Percentiles rank a stretch among this genome's conserved stretches.
phyloP scores from a whole-genome alignment of 2,329 filamentous ascomycete species.

The Lasiodiplodia hormozganensis region DNA sequence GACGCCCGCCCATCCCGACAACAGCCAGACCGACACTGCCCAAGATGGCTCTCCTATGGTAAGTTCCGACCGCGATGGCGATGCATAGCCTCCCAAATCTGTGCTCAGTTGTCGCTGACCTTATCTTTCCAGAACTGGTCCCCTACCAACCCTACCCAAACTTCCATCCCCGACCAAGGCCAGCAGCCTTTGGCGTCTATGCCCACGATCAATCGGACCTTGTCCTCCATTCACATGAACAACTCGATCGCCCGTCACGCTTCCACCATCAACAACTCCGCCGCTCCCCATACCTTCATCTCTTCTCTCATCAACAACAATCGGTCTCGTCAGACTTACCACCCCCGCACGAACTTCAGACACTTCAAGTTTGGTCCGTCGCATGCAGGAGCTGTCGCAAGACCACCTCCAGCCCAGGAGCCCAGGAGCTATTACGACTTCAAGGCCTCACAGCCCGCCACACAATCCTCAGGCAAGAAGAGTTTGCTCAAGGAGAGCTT shows the following conservation, averaged over 20 bases:
- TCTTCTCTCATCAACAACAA: not conserved
- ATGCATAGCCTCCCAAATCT: not conserved
- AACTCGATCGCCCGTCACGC: not conserved
- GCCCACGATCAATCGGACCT: not conserved
- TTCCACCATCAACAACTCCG: not conserved
- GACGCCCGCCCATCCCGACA: not conserved
- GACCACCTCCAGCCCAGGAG: not conserved
- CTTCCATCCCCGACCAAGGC: not conserved
- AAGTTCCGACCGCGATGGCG: not conserved
- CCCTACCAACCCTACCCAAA: not conserved
- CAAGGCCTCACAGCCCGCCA: too few relatives aligned
- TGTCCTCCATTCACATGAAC: not conserved
- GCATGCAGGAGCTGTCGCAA: not conserved
- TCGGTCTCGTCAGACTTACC: not conserved
- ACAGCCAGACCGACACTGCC: not conserved
- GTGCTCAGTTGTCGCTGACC: not conserved
- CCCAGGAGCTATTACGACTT: not conserved
- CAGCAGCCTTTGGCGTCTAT: not conserved
- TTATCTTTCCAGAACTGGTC: constrained; percentile 2
- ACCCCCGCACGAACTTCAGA: not conserved
- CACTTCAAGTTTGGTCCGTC: too few relatives aligned
- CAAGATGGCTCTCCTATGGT: constrained; percentile 7
- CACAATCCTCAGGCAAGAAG: too few relatives aligned
- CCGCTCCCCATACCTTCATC: not conserved
- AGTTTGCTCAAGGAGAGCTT: not conserved